Evolutionary conservation across 768 basidiomycete genomes (phyloP), one percentile per base, ranked within the genome.

Genomic region (Suillus weaverae): DNA sequence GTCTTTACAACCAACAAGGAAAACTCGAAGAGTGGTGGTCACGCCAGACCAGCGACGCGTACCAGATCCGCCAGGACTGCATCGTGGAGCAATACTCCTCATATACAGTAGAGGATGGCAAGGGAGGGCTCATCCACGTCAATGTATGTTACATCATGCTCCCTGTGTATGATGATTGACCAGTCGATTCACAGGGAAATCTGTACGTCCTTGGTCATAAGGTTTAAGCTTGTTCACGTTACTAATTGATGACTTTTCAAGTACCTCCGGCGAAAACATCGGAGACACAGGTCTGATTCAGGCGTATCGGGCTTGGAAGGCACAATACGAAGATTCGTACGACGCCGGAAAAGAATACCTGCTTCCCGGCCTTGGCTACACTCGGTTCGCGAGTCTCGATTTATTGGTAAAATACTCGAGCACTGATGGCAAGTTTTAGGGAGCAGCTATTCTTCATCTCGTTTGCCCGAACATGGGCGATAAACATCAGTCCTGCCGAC

Each of bases 381-480:
- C 91, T 2, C 85, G 89, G 91, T 88, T 60, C 56, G 81, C 64
- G 26, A 62, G 57, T 30, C 18, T 35, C 9, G 11, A 18, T 13
- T 33, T 11, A 22, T 48, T 0, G 46, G 32, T 59, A 20, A 57
- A 46, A 5, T 43, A 5, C 20, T 57, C 22, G 41, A n/a, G 0
- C 26, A 53, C 66, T 44, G n/a, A 64, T n/a, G 38, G 16, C 32
- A 32, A 13, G 18, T 60, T 32, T 39, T 71, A 92, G 91, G 64
- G 96, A 97, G 46, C 96, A 98, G 80, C 78, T 98, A 35, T 98
- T 98, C 80, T 98, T 97, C 81, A 86, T 98, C 62, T 86, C 93
- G 2, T 96, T 92, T 71, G 95, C 86, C 16, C 85, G 91, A 33
- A 87, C 91, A n/a, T 97, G 94, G 94, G 93, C 89, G 0, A 84